Evolutionary conservation across 768 basidiomycete genomes (phyloP).

Genomic region (Clitopilus passeckerianus): DNA sequence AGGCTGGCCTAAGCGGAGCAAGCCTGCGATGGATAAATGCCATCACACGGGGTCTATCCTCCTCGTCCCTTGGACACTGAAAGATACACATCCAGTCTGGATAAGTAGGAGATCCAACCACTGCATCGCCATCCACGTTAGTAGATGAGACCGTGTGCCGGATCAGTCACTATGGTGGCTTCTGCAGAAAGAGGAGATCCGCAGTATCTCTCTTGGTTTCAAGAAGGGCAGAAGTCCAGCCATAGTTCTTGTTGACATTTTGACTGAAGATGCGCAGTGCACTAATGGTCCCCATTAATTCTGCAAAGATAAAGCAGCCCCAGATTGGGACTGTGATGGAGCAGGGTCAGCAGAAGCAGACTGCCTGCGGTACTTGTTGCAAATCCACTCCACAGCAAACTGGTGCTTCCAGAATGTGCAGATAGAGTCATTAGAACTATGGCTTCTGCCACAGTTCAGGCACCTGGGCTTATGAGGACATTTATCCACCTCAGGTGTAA

Average conservation of each 20-base stretch:
- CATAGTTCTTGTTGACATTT: not conserved
- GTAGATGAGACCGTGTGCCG: not conserved
- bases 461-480: not conserved
- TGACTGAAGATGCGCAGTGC: not conserved
- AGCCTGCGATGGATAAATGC: not conserved
- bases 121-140: not conserved
- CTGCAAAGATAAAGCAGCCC: too few relatives aligned
- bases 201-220: not conserved
- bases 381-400: not conserved
- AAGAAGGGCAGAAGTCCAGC: not conserved
- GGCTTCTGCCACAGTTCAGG: not conserved
- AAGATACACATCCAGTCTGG: not conserved
- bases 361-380: not conserved
- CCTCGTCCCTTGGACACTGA: not conserved
- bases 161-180: not conserved
- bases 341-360: too few relatives aligned
- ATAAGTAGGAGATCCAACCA: not conserved
- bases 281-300: not conserved
- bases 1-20: not conserved
- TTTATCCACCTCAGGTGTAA: not conserved
- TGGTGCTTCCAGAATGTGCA: not conserved
- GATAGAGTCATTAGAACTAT: not conserved
- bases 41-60: not conserved
- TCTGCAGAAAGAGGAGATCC: not conserved
- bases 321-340: too few relatives aligned